Evolutionary conservation across 1,284 basidiomycete genomes (phyloP), one percentile per base, ranked within the genome.

Genomic region (Malassezia sp.): DNA sequence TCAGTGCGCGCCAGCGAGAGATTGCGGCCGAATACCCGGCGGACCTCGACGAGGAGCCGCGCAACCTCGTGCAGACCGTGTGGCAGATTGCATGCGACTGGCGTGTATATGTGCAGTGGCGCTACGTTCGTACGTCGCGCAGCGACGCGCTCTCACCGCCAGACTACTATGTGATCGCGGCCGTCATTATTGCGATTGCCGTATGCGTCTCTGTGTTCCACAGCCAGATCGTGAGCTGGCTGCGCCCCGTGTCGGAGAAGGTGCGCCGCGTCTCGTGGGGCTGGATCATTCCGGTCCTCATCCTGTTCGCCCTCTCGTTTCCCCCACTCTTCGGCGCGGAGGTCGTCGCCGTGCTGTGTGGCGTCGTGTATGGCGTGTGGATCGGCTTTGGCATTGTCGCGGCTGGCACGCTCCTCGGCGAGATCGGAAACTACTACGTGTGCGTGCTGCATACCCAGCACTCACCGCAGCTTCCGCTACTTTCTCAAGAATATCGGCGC

Each of bases 241-340:
- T 85, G 38, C 78, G 75, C 15, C 82, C 82, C 1, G 76, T 76
- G 4, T 79, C 80, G 2, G 73, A 75, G 22, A 80, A 79, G 76
- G 73, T 85, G 63, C 77, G 80, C 53, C 62, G 74, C 26, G 53
- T 76, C 15, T 66, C 71, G 9, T 73, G 64, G 31, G 86, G 87
- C 15, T 90, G 81, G 81, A 70, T 82, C 14, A 85, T 91, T 33
- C 86, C 87, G 1, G 85, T 89, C 38, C 83, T 72, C 34, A 74
- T 86, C 40, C 73, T 85, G 21, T 82, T 85, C 62, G 74, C 85
- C 54, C 79, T 85, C 29, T 62, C 45, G 12, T 57, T 57, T 41
- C 50, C 61, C 4, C 51, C 45, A 11, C 74, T 84, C 10, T 84
- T 84, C 55, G 82, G 82, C 5, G 81, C 83, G 54, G 83, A 85